Conservation (phyloP, 352 stramenopile genomes). For the Globisporangium rhizosaccharum region DNA sequence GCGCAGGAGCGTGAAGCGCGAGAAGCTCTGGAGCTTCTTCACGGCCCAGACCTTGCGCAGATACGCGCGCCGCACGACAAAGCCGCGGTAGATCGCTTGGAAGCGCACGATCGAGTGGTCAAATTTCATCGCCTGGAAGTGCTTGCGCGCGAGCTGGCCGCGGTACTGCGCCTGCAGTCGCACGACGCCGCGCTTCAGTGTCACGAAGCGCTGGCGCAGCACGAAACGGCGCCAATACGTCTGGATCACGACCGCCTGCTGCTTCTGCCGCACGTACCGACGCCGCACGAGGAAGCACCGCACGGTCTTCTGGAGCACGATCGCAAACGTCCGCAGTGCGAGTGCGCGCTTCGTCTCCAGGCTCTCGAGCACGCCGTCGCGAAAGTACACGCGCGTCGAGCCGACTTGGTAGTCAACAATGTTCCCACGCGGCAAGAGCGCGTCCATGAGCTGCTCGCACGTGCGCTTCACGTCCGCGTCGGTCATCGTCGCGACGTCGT, state of each 20-base stretch:
- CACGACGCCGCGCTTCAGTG: conserved; percentile 44
- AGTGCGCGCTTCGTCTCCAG: conserved; percentile 69
- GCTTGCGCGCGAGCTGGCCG: conserved; percentile 49
- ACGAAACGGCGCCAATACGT: conserved; percentile 75
- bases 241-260: conserved; percentile 51
- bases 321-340: conserved; percentile 69
- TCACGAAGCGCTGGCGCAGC: conserved; percentile 46
- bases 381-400: conserved; percentile 81
- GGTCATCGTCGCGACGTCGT: conserved; percentile 21
- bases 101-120: conserved; percentile 72
- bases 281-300: conserved; percentile 57
- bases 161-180: conserved; percentile 56
- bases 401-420: conserved; percentile 86
- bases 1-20: conserved; percentile 67
- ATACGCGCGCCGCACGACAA: conserved; percentile 47
- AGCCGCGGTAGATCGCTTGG: conserved; percentile 62
- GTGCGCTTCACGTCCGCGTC: conserved; percentile 50
- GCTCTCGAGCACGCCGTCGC: conserved; percentile 74
- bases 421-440: conserved; percentile 62
- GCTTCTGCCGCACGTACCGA: conserved; percentile 42
- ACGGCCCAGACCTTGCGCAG: conserved; percentile 42
- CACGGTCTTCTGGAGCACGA: conserved; percentile 69
- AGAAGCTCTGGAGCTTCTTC: conserved; percentile 66
- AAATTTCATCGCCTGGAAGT: conserved; percentile 68
- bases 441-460: conserved; percentile 66